phyloP scores from a whole-genome alignment of 2,329 filamentous ascomycete genomes.

The Verticillium nubilum region DNA sequence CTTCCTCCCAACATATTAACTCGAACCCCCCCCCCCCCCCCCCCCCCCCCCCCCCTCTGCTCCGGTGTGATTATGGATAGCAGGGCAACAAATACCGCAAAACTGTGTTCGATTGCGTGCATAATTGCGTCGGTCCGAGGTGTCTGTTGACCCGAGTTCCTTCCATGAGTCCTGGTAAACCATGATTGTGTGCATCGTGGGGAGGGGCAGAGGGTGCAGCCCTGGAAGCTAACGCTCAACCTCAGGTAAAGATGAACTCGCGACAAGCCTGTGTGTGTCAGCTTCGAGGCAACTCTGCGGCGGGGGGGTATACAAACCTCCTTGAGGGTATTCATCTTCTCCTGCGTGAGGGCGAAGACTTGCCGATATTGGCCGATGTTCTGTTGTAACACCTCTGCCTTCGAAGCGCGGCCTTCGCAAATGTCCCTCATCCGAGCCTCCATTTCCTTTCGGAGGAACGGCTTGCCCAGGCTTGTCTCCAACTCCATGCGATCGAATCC shows the following conservation, averaged over 20 bases:
- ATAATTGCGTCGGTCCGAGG: not conserved
- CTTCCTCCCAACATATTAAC: not conserved
- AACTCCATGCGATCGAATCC: conserved; percentile 94
- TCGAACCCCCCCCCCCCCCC: not conserved
- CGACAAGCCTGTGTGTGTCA: conserved; percentile 39
- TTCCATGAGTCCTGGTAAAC: not conserved
- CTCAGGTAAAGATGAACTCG: conserved; percentile 41
- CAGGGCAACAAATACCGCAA: not conserved
- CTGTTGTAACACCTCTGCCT: conserved; percentile 69
- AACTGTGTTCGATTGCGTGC: not conserved
- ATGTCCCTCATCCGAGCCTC: conserved; percentile 96
- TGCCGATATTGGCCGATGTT: conserved; percentile 82
- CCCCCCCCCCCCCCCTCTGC: not conserved
- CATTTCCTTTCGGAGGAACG: conserved; percentile 96
- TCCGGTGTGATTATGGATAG: not conserved
- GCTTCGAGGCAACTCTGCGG: not conserved
- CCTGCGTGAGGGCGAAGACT: conserved; percentile 77
- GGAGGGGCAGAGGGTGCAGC: not conserved
- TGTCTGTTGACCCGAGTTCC: not conserved
- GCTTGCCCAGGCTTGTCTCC: conserved; percentile 89
- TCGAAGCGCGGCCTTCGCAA: conserved; percentile 77
- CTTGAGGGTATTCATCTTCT: conserved; percentile 64
- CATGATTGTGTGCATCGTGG: not conserved
- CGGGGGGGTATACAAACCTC: conserved; percentile 39
- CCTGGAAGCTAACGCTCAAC: not conserved